These are phyloP conservation scores for Adansonia madagascariensis DNA, from an alignment of 441 rosid genomes.

Conservation along the genomic window DNA sequence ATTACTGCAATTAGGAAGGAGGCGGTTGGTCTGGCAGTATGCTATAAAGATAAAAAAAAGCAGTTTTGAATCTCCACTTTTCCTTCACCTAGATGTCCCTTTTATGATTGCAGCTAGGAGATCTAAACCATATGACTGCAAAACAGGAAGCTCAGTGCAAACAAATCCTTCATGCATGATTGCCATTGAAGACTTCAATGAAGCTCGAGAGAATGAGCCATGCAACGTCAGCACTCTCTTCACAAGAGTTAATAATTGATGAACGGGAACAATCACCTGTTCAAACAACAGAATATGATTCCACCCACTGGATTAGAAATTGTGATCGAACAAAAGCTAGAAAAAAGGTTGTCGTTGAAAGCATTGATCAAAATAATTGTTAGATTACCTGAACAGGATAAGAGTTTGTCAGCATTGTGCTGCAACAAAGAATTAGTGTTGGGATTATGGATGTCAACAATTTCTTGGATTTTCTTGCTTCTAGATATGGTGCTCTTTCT, in stretches of 20 bases:
- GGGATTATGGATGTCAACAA: slow-evolving; percentile 6
- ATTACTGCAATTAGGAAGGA: too few relatives aligned
- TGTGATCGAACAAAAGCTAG: background rate
- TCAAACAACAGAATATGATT: background rate
- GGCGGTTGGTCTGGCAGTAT: too few relatives aligned
- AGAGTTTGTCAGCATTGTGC: slow-evolving; percentile 22
- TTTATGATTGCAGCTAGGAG: slow-evolving; percentile 25
- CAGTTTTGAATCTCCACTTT: too few relatives aligned
- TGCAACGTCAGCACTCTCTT: slow-evolving; percentile 18
- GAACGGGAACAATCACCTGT: slow-evolving; percentile 21
- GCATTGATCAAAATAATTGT: background rate
- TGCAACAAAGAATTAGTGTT: slow-evolving; percentile 15
- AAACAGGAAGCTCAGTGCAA: slow-evolving; percentile 16
- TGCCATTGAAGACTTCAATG: background rate
- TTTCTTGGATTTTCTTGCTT: slow-evolving; percentile 16
- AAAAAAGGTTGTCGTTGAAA: background rate
- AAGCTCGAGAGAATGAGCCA: slow-evolving; percentile 16
- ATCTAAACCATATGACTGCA: slow-evolving; percentile 18
- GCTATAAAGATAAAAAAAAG: too few relatives aligned
- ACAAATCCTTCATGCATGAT: background rate
- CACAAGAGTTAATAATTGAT: slow-evolving; percentile 13
- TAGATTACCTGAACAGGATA: slow-evolving; percentile 16
- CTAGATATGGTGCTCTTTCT: slow-evolving; percentile 1
- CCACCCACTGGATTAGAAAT: background rate
- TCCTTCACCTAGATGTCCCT: slow-evolving; percentile 20